Evolutionary conservation across 2,329 filamentous ascomycete genomes (phyloP).

Genomic region (Clarireedia paspali): DNA sequence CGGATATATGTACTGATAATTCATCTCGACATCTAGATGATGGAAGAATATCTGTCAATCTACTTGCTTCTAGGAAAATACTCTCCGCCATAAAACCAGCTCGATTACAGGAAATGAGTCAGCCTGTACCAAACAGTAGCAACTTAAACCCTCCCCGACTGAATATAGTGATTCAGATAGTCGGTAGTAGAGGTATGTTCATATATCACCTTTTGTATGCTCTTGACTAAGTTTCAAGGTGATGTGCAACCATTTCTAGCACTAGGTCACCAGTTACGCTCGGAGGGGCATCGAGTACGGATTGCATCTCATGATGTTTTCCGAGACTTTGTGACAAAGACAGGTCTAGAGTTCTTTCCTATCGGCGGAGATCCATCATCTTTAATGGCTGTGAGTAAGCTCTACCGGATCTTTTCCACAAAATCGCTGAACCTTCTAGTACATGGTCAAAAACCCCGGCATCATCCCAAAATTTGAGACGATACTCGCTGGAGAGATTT

Average conservation of each 20-base stretch:
- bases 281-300: conserved; percentile 63
- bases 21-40: conserved; percentile 11
- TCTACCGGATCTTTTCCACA: neutral
- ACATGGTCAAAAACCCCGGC: conserved; percentile 69
- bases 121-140: neutral
- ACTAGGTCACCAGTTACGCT: conserved; percentile 62
- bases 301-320: conserved; percentile 74
- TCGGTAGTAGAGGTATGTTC: conserved; percentile 57
- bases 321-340: conserved; percentile 63
- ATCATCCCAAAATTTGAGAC: conserved; percentile 73
- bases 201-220: neutral
- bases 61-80: conserved; percentile 7
- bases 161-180: conserved; percentile 79
- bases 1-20: neutral
- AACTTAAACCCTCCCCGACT: conserved; percentile 30
- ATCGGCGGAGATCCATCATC: conserved; percentile 65
- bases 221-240: neutral
- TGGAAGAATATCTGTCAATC: conserved; percentile 18
- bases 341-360: conserved; percentile 69
- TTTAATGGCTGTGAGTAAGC: conserved; percentile 14
- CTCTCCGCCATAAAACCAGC: conserved; percentile 7
- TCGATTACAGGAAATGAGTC: neutral
- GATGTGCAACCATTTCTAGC: conserved; percentile 74
- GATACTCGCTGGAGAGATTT: conserved; percentile 65
- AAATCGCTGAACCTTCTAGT: neutral